Evolutionary conservation across 2,329 filamentous ascomycete species (phyloP).

Genomic region (Diatrype stigma): DNA sequence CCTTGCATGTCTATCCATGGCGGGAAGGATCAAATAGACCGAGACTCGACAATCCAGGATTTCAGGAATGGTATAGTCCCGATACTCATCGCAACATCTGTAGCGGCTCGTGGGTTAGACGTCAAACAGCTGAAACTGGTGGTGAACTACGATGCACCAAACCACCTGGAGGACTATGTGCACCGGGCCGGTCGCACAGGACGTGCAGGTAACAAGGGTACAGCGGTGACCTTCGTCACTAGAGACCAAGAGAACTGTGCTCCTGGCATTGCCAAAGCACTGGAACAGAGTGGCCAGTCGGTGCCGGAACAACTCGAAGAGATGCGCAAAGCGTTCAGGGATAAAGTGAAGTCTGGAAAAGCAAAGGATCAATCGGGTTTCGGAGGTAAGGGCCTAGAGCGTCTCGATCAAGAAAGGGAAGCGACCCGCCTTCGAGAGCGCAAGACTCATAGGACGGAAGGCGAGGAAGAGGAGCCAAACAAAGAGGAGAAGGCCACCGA

Average conservation of each 20-base stretch:
- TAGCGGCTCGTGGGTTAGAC: conserved; percentile 90
- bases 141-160: conserved; percentile 91
- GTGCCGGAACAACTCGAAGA: conserved; percentile 67
- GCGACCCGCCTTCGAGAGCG: conserved; percentile 81
- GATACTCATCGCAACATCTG: conserved; percentile 89
- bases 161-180: conserved; percentile 94
- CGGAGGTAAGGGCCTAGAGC: conserved; percentile 89
- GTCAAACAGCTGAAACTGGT: conserved; percentile 95
- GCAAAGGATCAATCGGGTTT: conserved; percentile 89
- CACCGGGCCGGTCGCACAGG: conserved; percentile 92
- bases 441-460: conserved; percentile 84
- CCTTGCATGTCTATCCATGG: conserved; percentile 92
- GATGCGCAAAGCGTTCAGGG: conserved; percentile 70
- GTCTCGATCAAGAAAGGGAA: conserved; percentile 86
- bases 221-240: conserved; percentile 90
- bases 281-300: conserved; percentile 85
- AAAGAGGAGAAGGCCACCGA: conserved; percentile 68
- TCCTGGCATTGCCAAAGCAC: conserved; percentile 80
- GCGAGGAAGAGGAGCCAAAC: conserved; percentile 70
- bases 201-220: conserved; percentile 89
- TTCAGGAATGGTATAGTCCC: conserved; percentile 91
- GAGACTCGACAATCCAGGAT: conserved; percentile 86
- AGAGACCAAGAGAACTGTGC: conserved; percentile 89
- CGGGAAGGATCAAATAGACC: conserved; percentile 88
- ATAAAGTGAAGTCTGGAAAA: conserved; percentile 90